Evolutionary conservation across 2,329 filamentous ascomycete genomes (phyloP), one percentile per base, ranked within the genome.

Genomic region (Blastomyces gilchristii): DNA sequence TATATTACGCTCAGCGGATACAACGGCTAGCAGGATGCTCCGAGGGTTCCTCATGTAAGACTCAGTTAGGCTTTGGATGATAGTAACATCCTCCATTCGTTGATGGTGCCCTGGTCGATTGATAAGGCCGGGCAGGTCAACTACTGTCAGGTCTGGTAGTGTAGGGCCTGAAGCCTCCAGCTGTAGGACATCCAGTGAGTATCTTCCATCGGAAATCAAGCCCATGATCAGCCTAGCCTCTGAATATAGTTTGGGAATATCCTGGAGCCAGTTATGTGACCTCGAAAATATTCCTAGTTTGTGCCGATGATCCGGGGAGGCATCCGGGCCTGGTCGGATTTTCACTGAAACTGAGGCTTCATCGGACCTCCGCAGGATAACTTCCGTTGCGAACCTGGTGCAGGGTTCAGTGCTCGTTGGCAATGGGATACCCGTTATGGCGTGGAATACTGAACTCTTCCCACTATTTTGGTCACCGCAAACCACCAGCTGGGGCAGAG

Each of bases 101-200:
- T 85, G 82, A 62, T 82, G 78, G 39, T 78, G 76, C 65, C 81
- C 83, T 67, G 79, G 79, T 9, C 83, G 80, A 41, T 79, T 77
- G 37, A 85, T 81, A 1, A 87, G 73, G 1, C 85, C 84, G 0
- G 84, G 85, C 43, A 87, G 75, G 71, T 87, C 85, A 8, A 87
- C 83, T 0, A 87, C 77, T 0, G 83, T 87, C 53, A 87, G 72
- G 18, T 86, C 77, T 1, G 83, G 83, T 75, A 83, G 81, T 12
- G 83, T 80, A 0, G 83, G 84, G 0, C 84, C 84, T 12, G 77
- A 79, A 69, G 85, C 80, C 67, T 87, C 83, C 0, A 87, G 79
- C 0, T 84, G 80, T 6, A 86, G 77, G 28, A 85, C 80, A 77
- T 82, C 72, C 73, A 80, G 66, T 22, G 65, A 69, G 50, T 69